Base-by-base conservation (phyloP, 2,329 filamentous ascomycete genomes). In the Diaporthe capsici region DNA sequence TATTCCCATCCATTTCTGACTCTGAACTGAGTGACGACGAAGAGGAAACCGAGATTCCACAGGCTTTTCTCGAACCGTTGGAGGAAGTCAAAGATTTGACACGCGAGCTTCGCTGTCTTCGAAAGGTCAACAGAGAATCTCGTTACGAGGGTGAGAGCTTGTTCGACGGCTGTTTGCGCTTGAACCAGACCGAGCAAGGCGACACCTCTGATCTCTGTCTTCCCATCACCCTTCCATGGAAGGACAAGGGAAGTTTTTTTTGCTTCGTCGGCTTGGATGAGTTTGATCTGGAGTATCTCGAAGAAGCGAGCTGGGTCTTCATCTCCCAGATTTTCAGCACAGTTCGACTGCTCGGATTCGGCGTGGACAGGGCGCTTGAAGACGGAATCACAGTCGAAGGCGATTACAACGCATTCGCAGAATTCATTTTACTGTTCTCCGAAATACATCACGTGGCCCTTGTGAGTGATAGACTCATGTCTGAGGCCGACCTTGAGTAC, bases 341-440 rank as follows among this genome's bases (percentile, higher is more conserved):
- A 13, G 63, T 68, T 0, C 6, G 15, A 28, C 2, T 39, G 28
- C 31, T 68, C 4, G 63, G 31, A 1, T 1, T 68, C 9, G 31
- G 31, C 1, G 0, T 68, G 8, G 8, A 68, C 13, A 37, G 63
- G 22, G 1, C 0, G 0, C 0, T n/a, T 1, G 44, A 34, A 2
- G 17, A 6, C 4, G 28, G 2, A 7, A 1, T 10, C n/a, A n/a
- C n/a, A n/a, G n/a, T n/a, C n/a, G n/a, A n/a, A n/a, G n/a, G n/a
- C n/a, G n/a, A n/a, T n/a, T n/a, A n/a, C n/a, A n/a, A n/a, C n/a
- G n/a, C n/a, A n/a, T n/a, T n/a, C 15, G 47, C 47, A 1, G 31
- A 68, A 0, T 25, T 68, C 28, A 25, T 53, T 6, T 2, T 20
- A 4, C 7, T 4, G 3, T 68, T 53, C 13, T 15, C 20, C 0